phyloP scores from a whole-genome alignment of 148 eudicot genomes.

The Amaranthus palmeri region DNA sequence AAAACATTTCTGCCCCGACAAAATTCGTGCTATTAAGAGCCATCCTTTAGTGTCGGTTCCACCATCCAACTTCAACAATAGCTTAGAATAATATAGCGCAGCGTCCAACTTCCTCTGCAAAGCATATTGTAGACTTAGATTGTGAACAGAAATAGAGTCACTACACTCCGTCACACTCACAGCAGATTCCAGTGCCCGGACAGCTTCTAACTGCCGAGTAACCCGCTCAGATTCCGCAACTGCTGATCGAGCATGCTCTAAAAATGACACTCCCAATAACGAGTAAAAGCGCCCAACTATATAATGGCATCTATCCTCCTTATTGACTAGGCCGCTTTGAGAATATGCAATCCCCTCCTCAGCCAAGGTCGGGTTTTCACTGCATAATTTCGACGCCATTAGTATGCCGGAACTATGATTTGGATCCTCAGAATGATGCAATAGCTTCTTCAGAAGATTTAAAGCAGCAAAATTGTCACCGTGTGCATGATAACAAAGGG shows the following conservation, averaged over 20 bases:
- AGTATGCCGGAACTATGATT: slow-evolving; percentile 47
- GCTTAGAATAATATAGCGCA: slow-evolving; percentile 56
- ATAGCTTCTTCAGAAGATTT: slow-evolving; percentile 54
- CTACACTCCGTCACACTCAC: slow-evolving; percentile 34
- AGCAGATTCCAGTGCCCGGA: slow-evolving; percentile 45
- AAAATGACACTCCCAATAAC: slow-evolving; percentile 45
- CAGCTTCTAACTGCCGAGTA: slow-evolving; percentile 43
- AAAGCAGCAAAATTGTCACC: slow-evolving; percentile 56
- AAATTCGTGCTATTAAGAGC: slow-evolving; percentile 55
- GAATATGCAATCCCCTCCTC: slow-evolving; percentile 73
- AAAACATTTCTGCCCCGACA: slow-evolving; percentile 60
- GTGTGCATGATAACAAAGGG: slow-evolving; percentile 72
- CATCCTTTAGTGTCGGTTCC: slow-evolving; percentile 50
- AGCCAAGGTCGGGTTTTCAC: slow-evolving; percentile 32
- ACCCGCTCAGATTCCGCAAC: slow-evolving; percentile 44
- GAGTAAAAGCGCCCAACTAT: slow-evolving; percentile 42
- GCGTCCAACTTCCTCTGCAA: slow-evolving; percentile 60
- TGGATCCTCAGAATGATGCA: slow-evolving; percentile 42
- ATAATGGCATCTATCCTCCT: slow-evolving; percentile 50
- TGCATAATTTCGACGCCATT: slow-evolving; percentile 70
- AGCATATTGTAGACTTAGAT: slow-evolving; percentile 58
- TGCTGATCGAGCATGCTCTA: slow-evolving; percentile 41
- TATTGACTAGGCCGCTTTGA: slow-evolving; percentile 40
- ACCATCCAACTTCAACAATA: slow-evolving; percentile 45
- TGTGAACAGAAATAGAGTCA: slow-evolving; percentile 41